Evolutionary conservation across 202 grass and related monocot species (phyloP).

Genomic region (Cymbopogon flexuosus): DNA sequence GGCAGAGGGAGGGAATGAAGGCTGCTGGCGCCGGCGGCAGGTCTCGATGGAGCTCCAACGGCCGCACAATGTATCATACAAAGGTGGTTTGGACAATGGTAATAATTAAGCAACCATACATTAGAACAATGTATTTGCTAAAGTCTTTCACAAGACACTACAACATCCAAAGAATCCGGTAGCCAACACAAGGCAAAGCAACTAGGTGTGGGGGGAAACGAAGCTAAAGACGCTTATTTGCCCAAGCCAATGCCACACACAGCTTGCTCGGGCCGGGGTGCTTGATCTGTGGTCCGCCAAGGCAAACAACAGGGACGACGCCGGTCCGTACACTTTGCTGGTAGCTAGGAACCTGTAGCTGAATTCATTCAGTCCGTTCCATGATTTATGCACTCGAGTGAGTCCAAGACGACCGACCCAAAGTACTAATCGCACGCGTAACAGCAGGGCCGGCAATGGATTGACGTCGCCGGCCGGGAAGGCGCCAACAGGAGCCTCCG

Average conservation of each 20-base stretch:
- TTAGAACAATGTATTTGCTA: no score
- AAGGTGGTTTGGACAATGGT: no score
- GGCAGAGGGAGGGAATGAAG: no score
- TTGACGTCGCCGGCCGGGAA: background rate
- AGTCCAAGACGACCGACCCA: background rate
- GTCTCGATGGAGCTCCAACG: no score
- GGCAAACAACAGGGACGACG: background rate
- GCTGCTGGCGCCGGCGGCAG: no score
- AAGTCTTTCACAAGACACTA: no score
- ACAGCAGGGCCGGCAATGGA: background rate
- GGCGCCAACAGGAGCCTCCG: background rate
- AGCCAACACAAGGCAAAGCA: background rate
- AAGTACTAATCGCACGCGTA: slow-evolving; percentile 3
- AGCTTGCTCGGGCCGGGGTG: background rate
- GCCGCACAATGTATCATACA: no score
- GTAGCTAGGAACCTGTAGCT: no score
- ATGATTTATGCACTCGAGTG: background rate
- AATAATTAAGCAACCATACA: no score
- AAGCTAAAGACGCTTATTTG: background rate
- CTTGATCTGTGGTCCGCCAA: background rate
- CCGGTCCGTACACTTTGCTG: background rate
- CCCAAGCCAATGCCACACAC: background rate
- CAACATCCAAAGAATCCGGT: background rate
- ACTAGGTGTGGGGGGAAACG: background rate
- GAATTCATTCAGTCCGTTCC: background rate